phyloP scores from a whole-genome alignment of 805 yeast genomes.

The Wickerhamomyces bovis region DNA sequence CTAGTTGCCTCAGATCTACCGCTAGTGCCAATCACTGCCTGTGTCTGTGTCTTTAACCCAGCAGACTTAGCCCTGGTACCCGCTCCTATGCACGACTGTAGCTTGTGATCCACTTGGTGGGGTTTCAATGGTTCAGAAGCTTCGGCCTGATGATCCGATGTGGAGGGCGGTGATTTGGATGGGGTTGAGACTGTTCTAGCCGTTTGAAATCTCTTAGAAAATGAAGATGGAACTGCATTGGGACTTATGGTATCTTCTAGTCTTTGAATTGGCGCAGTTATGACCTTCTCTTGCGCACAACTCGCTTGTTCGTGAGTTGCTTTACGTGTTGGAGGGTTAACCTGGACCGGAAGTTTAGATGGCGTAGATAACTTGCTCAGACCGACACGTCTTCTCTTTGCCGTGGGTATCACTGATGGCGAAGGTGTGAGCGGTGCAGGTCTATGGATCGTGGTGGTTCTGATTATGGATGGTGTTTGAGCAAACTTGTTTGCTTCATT shows the following conservation, averaged over 20 bases:
- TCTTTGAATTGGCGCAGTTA: neutral
- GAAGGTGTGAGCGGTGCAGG: neutral
- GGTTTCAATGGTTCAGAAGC: neutral
- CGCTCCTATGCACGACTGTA: neutral
- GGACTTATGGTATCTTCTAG: neutral
- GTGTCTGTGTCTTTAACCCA: neutral
- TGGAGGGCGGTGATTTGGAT: neutral
- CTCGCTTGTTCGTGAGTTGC: too few relatives aligned
- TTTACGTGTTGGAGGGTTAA: neutral
- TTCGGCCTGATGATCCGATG: neutral
- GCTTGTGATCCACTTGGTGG: neutral
- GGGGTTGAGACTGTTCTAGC: neutral
- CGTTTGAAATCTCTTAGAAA: neutral
- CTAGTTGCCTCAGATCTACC: neutral
- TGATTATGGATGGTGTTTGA: neutral
- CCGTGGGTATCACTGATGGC: neutral
- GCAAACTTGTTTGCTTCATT: neutral
- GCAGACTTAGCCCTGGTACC: neutral
- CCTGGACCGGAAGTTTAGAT: neutral
- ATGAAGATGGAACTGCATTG: neutral
- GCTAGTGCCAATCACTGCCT: neutral
- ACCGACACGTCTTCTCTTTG: neutral
- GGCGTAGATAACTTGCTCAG: neutral
- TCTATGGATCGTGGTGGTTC: neutral
- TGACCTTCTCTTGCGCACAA: neutral